These are phyloP conservation scores for Backusella circina DNA, from an alignment of 192 early-diverging fungal species.

Conservation along the genomic window DNA sequence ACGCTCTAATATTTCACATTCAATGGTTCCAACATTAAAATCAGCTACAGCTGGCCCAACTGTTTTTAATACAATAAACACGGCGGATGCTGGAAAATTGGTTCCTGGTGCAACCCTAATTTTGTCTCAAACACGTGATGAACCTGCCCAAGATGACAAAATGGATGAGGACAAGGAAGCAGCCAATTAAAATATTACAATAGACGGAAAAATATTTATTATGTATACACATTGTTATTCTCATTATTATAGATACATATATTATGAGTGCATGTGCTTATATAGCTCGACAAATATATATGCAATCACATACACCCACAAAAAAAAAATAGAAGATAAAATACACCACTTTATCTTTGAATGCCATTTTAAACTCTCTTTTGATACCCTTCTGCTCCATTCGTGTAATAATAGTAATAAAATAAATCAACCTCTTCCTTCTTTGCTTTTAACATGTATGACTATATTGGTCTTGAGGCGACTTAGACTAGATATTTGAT, in stretches of 20 bases:
- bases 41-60: neutral
- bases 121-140: neutral
- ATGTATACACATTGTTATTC: neutral
- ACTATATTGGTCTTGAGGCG: neutral
- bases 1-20: slow-evolving; percentile 12
- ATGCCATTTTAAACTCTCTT: neutral
- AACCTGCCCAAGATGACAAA: neutral
- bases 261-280: neutral
- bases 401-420: neutral
- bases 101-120: neutral
- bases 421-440: neutral
- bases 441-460: neutral
- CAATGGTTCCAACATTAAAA: slow-evolving; percentile 9
- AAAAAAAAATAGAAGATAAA: neutral
- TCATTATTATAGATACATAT: neutral
- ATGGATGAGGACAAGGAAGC: neutral
- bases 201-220: neutral
- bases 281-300: neutral
- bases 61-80: neutral
- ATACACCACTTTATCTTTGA: neutral
- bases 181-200: neutral
- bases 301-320: neutral
- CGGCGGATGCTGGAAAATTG: neutral
- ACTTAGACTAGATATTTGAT: neutral
- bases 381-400: neutral